Conservation (phyloP, 2,329 filamentous ascomycete species). For the Stemphylium vesicarium region DNA sequence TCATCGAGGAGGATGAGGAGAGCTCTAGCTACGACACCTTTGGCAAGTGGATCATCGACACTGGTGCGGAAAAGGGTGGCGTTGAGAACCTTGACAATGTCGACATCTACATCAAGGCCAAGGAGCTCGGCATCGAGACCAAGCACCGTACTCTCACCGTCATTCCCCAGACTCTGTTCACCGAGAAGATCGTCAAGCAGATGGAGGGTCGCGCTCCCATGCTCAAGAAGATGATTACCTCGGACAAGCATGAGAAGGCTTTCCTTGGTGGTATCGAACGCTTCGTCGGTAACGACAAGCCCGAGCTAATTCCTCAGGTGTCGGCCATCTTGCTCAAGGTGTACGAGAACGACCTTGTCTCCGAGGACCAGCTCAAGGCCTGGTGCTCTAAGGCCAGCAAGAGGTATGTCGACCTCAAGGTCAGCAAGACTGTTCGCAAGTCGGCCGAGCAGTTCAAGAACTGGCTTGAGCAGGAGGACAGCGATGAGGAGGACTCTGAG, state of each 20-base stretch:
- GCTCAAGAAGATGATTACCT: constrained; percentile 90
- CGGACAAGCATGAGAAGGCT: constrained; percentile 93
- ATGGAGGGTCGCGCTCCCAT: constrained; percentile 82
- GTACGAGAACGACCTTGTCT: constrained; percentile 88
- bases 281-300: constrained; percentile 82
- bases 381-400: constrained; percentile 97
- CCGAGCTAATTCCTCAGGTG: constrained; percentile 77
- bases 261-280: constrained; percentile 95
- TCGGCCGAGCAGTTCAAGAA: constrained; percentile 91
- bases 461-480: constrained; percentile 84
- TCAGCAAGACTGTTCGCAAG: constrained; percentile 94
- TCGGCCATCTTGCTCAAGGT: constrained; percentile 87
- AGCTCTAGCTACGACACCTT: constrained; percentile 87
- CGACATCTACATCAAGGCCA: constrained; percentile 94
- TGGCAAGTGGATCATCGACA: constrained; percentile 89
- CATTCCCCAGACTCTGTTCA: constrained; percentile 90
- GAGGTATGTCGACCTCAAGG: constrained; percentile 91
- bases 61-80: constrained; percentile 71
- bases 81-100: constrained; percentile 84
- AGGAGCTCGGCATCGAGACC: constrained; percentile 89
- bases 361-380: constrained; percentile 84
- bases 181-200: constrained; percentile 86
- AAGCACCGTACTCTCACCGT: constrained; percentile 95
- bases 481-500: constrained; percentile 54
- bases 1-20: constrained; percentile 80